Evolutionary conservation across 257 asterid genomes (phyloP), one percentile per base, ranked within the genome.

Genomic region (Gentiana straminea): DNA sequence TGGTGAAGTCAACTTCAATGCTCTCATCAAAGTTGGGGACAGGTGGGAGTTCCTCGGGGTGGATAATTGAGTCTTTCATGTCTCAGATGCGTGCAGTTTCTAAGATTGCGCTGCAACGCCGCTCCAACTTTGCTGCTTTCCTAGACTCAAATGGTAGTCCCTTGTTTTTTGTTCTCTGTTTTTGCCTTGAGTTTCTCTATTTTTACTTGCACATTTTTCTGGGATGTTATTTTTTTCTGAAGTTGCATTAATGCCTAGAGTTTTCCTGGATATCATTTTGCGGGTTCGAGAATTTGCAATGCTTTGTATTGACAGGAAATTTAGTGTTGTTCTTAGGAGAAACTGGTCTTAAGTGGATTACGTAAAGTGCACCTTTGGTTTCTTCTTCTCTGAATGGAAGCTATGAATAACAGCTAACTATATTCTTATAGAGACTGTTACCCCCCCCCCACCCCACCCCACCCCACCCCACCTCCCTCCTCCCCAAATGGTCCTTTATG

Each of bases 11-110:
- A 63, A 89, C 94, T 15, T 54, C 76, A 50, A 36, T 70, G 43
- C 95, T 92, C 71, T 81, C 81, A 13, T 85, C 84, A 12, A 88
- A 79, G 72, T 75, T 92, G 70, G 97, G 95, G 39, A 75, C 72
- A 70, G 97, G 95, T 65, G 94, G 86, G 73, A 79, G 73, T 60
- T 71, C 95, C 45, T 67, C 94, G 49, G 90, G 86, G 54, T 92
- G 97, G 99, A 80, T 88, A 39, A 73, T 88, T 53, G 94, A 88
- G 79, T 95, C 81, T 79, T 92, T 92, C 60, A 92, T 95, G 0
- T 82, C 85, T 24, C 97, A 88, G 69, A 92, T 92, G 99, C 95
- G 91, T 55, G 94, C 94, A 44, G 97, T 92, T 78, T 92, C 99
- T 66, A 92, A 82, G 81, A 81, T 88, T 55, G 97, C 94, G 7